Evolutionary conservation across 2,329 filamentous ascomycete species (phyloP).

Genomic region (Cladosporium sp.): DNA sequence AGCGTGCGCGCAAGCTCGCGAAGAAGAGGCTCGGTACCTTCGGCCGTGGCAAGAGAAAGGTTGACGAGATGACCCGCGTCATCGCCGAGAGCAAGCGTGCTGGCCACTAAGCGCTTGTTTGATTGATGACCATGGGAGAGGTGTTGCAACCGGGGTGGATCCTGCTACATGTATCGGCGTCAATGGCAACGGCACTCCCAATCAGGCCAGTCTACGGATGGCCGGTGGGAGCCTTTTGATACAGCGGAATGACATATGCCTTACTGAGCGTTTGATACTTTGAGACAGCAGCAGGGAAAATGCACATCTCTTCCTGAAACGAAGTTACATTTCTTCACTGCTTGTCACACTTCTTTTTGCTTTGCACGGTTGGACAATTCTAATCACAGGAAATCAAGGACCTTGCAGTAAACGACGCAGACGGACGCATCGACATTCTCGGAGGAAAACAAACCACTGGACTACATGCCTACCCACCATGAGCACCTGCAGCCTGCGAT

Average conservation of each 20-base stretch:
- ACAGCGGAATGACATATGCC: constrained; percentile 21
- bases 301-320: constrained; percentile 19
- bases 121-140: constrained; percentile 23
- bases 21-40: constrained; percentile 99
- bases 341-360: not conserved
- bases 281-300: constrained; percentile 20
- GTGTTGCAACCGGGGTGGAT: constrained; percentile 25
- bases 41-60: constrained; percentile 98
- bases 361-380: not conserved
- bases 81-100: constrained; percentile 92
- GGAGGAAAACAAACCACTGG: not conserved
- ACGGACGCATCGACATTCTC: not conserved
- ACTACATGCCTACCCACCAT: not conserved
- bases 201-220: constrained; percentile 15
- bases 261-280: constrained; percentile 22
- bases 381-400: not conserved
- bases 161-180: constrained; percentile 27
- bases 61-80: constrained; percentile 97
- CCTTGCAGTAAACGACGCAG: not conserved
- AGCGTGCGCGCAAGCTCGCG: constrained; percentile 97
- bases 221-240: constrained; percentile 19
- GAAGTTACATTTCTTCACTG: constrained; percentile 9
- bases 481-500: not conserved
- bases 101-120: constrained; percentile 61
- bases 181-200: constrained; percentile 22